Base-by-base conservation (phyloP, 352 stramenopile species). In the Phytophthora meadii region DNA sequence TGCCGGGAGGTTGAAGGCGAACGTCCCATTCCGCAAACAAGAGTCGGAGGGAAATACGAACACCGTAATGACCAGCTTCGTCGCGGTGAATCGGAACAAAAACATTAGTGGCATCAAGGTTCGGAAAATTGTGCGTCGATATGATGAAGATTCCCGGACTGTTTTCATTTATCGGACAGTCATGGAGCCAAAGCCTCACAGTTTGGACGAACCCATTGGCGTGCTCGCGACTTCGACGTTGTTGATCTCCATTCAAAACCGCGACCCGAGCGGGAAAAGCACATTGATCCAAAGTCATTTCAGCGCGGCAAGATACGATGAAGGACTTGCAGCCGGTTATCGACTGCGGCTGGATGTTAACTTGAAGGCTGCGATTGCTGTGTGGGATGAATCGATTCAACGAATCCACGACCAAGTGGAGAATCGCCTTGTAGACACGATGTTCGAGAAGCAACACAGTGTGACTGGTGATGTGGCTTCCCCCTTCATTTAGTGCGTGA, bases 241-340 rank as follows among this genome's bases (percentile, higher is more conserved):
- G 54, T 2, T 63, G 8, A 24, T 55, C 28, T 44, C 32, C 3
- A 19, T 55, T 30, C 42, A 10, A 15, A n/a, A 48, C 17, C 36
- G 10, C n/a, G 54, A 19, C 9, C 15, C 9, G 2, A 37, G 28
- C 6, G 25, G 34, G 8, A 36, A 49, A 4, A 11, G 5, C 4
- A 62, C 54, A 24, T 44, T 49, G 1, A 32, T 63, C 7, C 22
- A 54, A 37, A 55, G 55, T 27, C 45, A 55, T 25, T 55, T 63
- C 27, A 55, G 24, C 19, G 55, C 25, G 8, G 30, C 27, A 8
- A n/a, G 45, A 12, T n/a, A 55, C 5, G 55, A 63, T 44, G 55
- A 63, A 36, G 41, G 36, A 12, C 28, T 63, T 4, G 10, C 44
- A 34, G 55, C 34, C 4, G 42, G 55, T 12, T 11, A 50, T 15